Evolutionary conservation across 2,329 filamentous ascomycete genomes (phyloP).

Genomic region (Berkeleyomyces basicola): DNA sequence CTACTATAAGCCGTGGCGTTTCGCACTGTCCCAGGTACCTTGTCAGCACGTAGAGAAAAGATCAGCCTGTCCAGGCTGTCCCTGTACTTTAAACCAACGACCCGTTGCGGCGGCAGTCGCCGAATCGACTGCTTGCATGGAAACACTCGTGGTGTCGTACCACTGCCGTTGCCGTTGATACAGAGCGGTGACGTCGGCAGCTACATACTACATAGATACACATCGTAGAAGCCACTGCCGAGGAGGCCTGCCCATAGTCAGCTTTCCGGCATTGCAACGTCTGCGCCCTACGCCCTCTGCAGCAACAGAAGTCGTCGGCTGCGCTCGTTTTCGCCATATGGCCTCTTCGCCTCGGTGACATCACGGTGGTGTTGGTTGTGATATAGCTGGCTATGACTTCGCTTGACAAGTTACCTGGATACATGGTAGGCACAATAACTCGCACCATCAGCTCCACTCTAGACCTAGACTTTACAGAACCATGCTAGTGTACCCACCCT

Average conservation of each 20-base stretch:
- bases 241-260: too few relatives aligned
- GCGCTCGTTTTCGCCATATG: background rate
- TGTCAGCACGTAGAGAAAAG: background rate
- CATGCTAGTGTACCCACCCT: too few relatives aligned
- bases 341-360: background rate
- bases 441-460: background rate
- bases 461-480: too few relatives aligned
- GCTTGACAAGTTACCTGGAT: background rate
- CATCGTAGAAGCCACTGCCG: background rate
- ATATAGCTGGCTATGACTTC: background rate
- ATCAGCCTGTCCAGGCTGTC: background rate
- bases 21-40: background rate
- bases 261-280: too few relatives aligned
- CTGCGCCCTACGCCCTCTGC: too few relatives aligned
- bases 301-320: too few relatives aligned
- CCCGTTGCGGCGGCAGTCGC: slow-evolving; percentile 1
- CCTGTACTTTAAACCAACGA: slow-evolving; percentile 15
- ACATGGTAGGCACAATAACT: background rate
- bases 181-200: too few relatives aligned
- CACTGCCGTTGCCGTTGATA: background rate
- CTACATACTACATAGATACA: background rate
- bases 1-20: background rate
- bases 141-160: background rate
- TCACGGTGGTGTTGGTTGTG: background rate
- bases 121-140: background rate